Evolutionary conservation across 345 rosid genomes (phyloP), one percentile per base, ranked within the genome.

Genomic region (Atalantia buxifolia): DNA sequence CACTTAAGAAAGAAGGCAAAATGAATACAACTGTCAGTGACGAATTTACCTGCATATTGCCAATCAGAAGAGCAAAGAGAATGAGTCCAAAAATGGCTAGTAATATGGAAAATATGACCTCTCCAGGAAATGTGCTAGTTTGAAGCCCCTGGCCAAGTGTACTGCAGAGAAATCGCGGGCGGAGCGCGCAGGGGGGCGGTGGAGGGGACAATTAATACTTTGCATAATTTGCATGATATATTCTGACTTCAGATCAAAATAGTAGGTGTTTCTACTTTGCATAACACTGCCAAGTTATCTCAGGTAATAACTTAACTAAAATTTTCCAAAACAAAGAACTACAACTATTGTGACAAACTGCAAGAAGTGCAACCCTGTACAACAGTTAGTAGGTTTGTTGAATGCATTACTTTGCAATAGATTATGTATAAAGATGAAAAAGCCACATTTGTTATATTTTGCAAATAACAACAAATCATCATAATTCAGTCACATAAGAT

Each of bases 121-220:
- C 99, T 75, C 89, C 90, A 9, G 97, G 95, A 66, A 83, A 96
- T 35, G 93, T 94, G 77, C 99, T 96, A 28, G 99, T 96, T 83
- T 92, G 5, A 80, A 96, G 98, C 70, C 98, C 98, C 82, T 96
- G 99, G 61, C 99, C 99, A 70, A 96, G 98, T 50, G 99, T 94
- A 66, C 99, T 96, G 89, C 80, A 80, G 55, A 57, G 7, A 78
- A 77, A 71, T 35, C 36, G 7, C 30, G 30, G 30, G 30, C n/a
- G n/a, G n/a, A n/a, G 35, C 6, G 35, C 35, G n/a, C 36, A 0
- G 7, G 36, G 7, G 1, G 35, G 35, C 0, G 36, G 36, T 0
- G 36, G 36, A 0, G 1, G 6, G 36, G 5, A 5, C 7, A 25
- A 27, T 70, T 63, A 65, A 79, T 3, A 30, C n/a, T 14, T 45